phyloP scores from a whole-genome alignment of 73 alveolate genomes.

The Tetrahymena thermophila region DNA sequence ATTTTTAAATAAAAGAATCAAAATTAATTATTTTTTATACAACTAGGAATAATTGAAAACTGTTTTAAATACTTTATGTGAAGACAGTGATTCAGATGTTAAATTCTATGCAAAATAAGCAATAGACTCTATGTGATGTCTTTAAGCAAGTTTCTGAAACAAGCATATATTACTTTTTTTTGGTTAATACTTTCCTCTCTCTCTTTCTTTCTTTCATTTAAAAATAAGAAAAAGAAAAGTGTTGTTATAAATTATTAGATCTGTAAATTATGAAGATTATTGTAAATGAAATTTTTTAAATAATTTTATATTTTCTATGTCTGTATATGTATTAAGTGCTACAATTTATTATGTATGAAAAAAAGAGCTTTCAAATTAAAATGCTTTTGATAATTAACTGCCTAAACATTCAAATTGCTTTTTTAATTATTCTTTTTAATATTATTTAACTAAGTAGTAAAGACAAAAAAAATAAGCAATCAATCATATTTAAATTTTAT shows the following conservation, averaged over 20 bases:
- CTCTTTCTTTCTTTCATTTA: neutral
- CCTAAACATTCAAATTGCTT: no score
- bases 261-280: neutral
- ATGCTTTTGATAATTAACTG: no score
- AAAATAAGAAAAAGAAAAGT: neutral
- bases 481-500: no score
- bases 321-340: neutral
- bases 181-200: neutral
- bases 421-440: no score
- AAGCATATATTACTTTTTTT: neutral
- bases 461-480: no score
- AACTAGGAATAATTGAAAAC: conserved; percentile 18
- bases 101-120: conserved; percentile 37
- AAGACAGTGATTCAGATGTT: conserved; percentile 36
- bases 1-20: neutral
- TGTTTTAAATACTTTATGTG: conserved; percentile 21
- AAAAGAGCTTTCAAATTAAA: no score
- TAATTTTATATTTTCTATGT: neutral
- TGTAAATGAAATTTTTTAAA: neutral
- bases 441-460: no score
- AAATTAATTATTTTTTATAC: neutral
- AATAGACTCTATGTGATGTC: conserved; percentile 3
- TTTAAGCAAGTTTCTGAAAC: neutral
- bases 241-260: neutral
- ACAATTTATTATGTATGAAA: neutral